Evolutionary conservation across 1,284 basidiomycete species (phyloP), one percentile per base, ranked within the genome.

Genomic region (Boletus calvinii): DNA sequence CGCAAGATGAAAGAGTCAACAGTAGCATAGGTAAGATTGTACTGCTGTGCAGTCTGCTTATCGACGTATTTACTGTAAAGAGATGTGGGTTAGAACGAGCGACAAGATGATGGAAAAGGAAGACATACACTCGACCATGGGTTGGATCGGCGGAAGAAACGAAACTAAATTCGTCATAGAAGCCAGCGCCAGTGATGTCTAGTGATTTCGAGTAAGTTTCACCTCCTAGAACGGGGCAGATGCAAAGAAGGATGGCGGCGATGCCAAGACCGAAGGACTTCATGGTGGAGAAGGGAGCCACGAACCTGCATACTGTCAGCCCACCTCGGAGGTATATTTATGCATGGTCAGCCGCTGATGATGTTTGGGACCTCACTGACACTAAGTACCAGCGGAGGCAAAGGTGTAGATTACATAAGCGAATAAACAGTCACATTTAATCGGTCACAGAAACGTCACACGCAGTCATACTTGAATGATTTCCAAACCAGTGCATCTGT

Each of bases 1-100:
- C 71, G 71, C 51, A 75, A 56, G 47, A 73, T 46, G 52, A 75
- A 73, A 3, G 67, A 57, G 56, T 63, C 48, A 4, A 47, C 30
- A 13, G 59, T 61, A 9, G 63, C 65, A 49, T 62, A 70, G 15
- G 68, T 69, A 30, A 75, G 59, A 52, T 73, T 73, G 24, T 59
- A 31, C 6, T 56, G 18, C 38, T 60, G 48, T 3, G 74, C 74
- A 1, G 59, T 65, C 10, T 57, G 32, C 48, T 59, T 50, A 53
- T 63, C 50, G 48, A 75, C 66, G 48, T 75, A 74, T 50, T 61
- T 69, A 10, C 72, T 73, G 39, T 15, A 6, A 31, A 35, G 18
- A n/a, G 26, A 22, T 8, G 35, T 20, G 9, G 15, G 36, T 59
- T 4, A 56, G 20, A 18, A 50, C 48, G 37, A 12, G 32, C 24